Base-by-base conservation (phyloP, 169 alveolate genomes). In the Plasmodium chabaudi region DNA sequence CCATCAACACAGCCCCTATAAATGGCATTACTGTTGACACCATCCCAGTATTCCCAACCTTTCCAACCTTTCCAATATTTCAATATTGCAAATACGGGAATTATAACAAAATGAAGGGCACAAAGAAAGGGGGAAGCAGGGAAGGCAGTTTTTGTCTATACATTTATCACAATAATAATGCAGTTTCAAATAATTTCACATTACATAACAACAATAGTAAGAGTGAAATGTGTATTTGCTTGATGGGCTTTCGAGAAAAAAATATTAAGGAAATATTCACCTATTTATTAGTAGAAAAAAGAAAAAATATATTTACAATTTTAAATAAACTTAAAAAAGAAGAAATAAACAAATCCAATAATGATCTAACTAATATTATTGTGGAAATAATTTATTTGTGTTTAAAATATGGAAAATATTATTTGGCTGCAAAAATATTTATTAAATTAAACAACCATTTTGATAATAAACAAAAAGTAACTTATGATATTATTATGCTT, bases 351-450 rank as follows among this genome's bases (percentile, higher is more conserved):
- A 79, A n/a, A 7, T 49, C 46, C 12, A 79, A 21, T 39, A 64
- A 79, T 19, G 71, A 67, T 25, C 19, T 79, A 79, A 67, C 82
- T 67, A 39, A 67, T 59, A 65, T 79, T 19, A 70, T 44, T 9
- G 15, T 79, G 12, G 12, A 25, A 9, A 47, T 79, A 42, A 79
- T 79, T 39, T 21, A 44, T 42, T 47, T 69, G 12, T 79, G 53
- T 15, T 67, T 65, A 53, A 49, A 67, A 67, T 49, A 4, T 61
- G 68, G 23, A 70, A 65, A 64, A 55, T 79, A 65, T 25, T 79
- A 55, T 53, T 47, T 79, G 46, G 89, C 89, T 9, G 63, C 89
- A 23, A 47, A 79, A 19, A 70, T 79, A 46, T 65, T 79, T 56
- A 51, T 56, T 71, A 68, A 12, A 10, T n/a, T 79, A 72, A 55